Evolutionary conservation across 768 basidiomycete species (phyloP).

Genomic region (Boletus reticulatus): DNA sequence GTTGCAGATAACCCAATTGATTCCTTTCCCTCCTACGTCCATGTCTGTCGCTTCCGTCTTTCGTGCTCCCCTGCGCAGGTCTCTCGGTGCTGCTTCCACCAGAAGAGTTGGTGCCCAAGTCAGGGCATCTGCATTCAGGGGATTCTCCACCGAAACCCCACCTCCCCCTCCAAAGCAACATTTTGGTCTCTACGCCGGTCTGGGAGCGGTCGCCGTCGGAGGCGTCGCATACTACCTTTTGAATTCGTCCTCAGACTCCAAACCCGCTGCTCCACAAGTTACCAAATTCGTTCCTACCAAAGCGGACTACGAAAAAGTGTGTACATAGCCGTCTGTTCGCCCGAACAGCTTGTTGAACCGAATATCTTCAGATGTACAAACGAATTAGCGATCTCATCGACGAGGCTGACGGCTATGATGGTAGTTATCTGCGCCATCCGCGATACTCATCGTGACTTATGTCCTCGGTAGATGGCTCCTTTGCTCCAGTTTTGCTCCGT

Average conservation of each 20-base stretch:
- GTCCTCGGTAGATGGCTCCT: constrained; percentile 67
- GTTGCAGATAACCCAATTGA: too few relatives aligned
- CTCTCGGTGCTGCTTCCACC: too few relatives aligned
- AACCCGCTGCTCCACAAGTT: constrained; percentile 59
- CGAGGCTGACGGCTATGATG: constrained; percentile 75
- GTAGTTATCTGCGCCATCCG: constrained; percentile 37
- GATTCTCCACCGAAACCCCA: too few relatives aligned
- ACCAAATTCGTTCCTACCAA: constrained; percentile 72
- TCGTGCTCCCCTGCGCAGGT: too few relatives aligned
- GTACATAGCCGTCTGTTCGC: neutral
- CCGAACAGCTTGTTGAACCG: neutral
- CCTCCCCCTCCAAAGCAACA: constrained; percentile 49
- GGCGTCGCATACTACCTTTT: constrained; percentile 66
- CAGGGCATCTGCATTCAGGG: too few relatives aligned
- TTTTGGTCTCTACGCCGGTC: constrained; percentile 54
- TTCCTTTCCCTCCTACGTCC: too few relatives aligned
- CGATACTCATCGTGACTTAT: neutral
- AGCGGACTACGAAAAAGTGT: constrained; percentile 88
- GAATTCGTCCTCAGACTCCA: constrained; percentile 46
- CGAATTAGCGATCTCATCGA: constrained; percentile 76
- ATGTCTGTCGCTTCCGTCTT: too few relatives aligned
- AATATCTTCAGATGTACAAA: constrained; percentile 74
- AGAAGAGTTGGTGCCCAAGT: too few relatives aligned
- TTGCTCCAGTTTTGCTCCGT: too few relatives aligned
- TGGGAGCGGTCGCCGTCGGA: constrained; percentile 59